Conservation (phyloP, 805 yeast genomes). For the Starmerella apis region DNA sequence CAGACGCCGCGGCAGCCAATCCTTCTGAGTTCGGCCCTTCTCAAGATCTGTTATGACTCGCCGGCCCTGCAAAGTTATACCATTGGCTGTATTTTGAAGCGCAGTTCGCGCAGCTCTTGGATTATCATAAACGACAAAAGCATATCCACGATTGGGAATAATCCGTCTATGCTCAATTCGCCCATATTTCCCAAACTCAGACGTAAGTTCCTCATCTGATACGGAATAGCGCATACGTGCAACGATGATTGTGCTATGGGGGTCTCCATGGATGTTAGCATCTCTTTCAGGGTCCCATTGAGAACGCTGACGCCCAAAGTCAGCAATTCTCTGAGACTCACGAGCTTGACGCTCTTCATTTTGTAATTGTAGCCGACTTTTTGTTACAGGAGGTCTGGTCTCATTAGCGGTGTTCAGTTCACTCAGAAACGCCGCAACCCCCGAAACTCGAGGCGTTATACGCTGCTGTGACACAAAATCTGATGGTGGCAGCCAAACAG, state of each 20-base stretch:
- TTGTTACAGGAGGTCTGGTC: conserved; percentile 25
- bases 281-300: conserved; percentile 50
- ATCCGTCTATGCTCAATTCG: conserved; percentile 52
- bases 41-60: conserved; percentile 38
- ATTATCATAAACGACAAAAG: conserved; percentile 59
- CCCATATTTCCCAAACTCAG: conserved; percentile 55
- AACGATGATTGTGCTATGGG: conserved; percentile 67
- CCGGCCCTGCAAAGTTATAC: conserved; percentile 42
- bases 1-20: conserved; percentile 38
- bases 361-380: conserved; percentile 30
- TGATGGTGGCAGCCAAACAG: conserved; percentile 6
- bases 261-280: conserved; percentile 55
- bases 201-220: conserved; percentile 59
- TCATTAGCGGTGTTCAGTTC: not conserved
- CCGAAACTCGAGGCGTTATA: not conserved
- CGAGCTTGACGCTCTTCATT: conserved; percentile 25
- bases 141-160: conserved; percentile 69
- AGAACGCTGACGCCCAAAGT: conserved; percentile 26
- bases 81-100: conserved; percentile 44
- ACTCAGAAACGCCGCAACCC: not conserved
- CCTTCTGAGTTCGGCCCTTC: conserved; percentile 32
- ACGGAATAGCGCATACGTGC: conserved; percentile 56
- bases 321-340: conserved; percentile 19
- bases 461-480: conserved; percentile 6
- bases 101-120: conserved; percentile 55